Conservation (phyloP, 768 basidiomycete species). For the Tubosaeta sp. region DNA sequence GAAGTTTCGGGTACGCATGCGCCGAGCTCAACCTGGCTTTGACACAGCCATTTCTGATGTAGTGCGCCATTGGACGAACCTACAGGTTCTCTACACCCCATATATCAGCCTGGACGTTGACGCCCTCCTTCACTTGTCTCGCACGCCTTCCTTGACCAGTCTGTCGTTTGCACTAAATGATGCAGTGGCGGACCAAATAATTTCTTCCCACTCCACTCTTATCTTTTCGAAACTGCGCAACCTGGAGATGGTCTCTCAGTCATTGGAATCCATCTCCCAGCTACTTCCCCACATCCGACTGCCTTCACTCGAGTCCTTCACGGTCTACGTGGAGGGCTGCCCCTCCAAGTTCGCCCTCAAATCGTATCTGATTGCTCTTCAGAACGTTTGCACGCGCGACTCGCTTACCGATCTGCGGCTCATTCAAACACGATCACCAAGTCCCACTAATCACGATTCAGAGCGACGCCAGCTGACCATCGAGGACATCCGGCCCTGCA, state of each 20-base stretch:
- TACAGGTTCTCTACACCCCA: conserved; percentile 14
- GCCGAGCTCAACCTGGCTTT: conserved; percentile 9
- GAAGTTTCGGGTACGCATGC: conserved; percentile 11
- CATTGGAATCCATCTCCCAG: conserved; percentile 1
- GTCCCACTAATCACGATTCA: not conserved
- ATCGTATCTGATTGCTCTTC: conserved; percentile 3
- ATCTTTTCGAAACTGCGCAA: conserved; percentile 9
- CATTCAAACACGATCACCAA: conserved; percentile 7
- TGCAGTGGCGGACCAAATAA: not conserved
- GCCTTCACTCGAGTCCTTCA: conserved; percentile 6
- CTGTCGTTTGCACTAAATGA: conserved; percentile 9
- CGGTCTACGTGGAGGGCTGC: conserved; percentile 6
- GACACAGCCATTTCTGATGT: conserved; percentile 12
- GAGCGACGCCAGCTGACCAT: conserved; percentile 12
- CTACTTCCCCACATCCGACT: conserved; percentile 2
- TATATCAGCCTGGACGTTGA: conserved; percentile 10
- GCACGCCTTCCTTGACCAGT: conserved; percentile 8
- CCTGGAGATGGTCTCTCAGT: conserved; percentile 9
- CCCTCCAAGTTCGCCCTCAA: conserved; percentile 7
- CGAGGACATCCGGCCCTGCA: conserved; percentile 17
- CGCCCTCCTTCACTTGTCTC: conserved; percentile 12
- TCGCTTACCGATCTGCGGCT: conserved; percentile 7
- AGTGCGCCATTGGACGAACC: conserved; percentile 13
- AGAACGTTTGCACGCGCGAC: conserved; percentile 4
- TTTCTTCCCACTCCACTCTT: not conserved